phyloP scores from a whole-genome alignment of 345 rosid species.

The Sapria himalayana region DNA sequence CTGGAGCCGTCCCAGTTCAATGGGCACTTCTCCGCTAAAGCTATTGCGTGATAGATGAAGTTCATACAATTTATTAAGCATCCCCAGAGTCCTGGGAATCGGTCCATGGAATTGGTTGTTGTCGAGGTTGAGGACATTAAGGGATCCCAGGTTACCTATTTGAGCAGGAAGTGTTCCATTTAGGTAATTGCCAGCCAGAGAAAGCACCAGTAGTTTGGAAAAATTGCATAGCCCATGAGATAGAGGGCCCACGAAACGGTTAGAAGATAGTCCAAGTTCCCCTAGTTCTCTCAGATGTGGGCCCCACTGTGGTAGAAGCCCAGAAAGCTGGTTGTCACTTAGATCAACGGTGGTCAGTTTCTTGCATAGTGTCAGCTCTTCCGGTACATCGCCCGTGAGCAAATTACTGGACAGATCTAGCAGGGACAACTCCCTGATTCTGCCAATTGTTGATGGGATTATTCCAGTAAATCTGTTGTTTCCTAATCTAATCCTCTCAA shows the following conservation, averaged over 20 bases:
- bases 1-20: slow-evolving; percentile 49
- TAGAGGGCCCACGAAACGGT: slow-evolving; percentile 39
- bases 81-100: slow-evolving; percentile 44
- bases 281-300: slow-evolving; percentile 46
- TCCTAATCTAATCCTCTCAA: slow-evolving; percentile 73
- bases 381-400: slow-evolving; percentile 48
- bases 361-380: slow-evolving; percentile 48
- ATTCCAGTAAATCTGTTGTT: slow-evolving; percentile 48
- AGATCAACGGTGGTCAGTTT: slow-evolving; percentile 65
- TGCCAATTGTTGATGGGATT: slow-evolving; percentile 69
- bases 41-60: slow-evolving; percentile 47
- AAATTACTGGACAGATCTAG: slow-evolving; percentile 58
- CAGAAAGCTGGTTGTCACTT: slow-evolving; percentile 57
- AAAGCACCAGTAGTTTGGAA: slow-evolving; percentile 42
- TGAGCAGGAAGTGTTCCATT: slow-evolving; percentile 40
- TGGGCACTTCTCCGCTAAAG: slow-evolving; percentile 52
- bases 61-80: slow-evolving; percentile 49
- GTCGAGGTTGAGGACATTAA: slow-evolving; percentile 44
- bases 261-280: slow-evolving; percentile 64
- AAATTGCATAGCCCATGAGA: slow-evolving; percentile 51
- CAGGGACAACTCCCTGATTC: slow-evolving; percentile 35
- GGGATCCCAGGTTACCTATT: slow-evolving; percentile 38
- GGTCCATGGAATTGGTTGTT: slow-evolving; percentile 42
- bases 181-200: slow-evolving; percentile 44
- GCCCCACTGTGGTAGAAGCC: slow-evolving; percentile 53